Evolutionary conservation across 2,329 filamentous ascomycete genomes (phyloP).

Genomic region (Colletotrichum destructivum): DNA sequence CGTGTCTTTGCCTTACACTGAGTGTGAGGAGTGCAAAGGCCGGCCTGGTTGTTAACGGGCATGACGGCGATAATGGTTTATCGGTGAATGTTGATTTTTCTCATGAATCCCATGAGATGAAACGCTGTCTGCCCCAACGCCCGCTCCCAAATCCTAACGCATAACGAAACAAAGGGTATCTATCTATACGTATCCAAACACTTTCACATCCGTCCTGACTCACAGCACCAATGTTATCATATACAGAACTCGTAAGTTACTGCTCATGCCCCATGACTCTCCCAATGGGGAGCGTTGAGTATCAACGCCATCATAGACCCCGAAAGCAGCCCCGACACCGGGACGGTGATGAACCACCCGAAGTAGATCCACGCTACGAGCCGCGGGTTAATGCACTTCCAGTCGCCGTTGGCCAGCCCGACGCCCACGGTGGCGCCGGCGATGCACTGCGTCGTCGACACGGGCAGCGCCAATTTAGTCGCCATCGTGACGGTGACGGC

Average conservation of each 20-base stretch:
- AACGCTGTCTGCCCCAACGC: not conserved
- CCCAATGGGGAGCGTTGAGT: slow-evolving; percentile 65
- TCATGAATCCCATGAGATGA: not conserved
- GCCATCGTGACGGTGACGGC: slow-evolving; percentile 69
- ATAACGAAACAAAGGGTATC: not conserved
- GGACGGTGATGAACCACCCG: slow-evolving; percentile 67
- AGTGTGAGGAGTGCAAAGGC: not conserved
- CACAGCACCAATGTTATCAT: not conserved
- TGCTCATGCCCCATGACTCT: not conserved
- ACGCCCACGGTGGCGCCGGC: slow-evolving; percentile 67
- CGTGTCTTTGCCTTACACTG: slow-evolving; percentile 25
- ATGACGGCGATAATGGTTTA: not conserved
- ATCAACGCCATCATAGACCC: slow-evolving; percentile 69
- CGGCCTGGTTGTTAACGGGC: no score
- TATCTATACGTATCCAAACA: not conserved
- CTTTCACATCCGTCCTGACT: no score
- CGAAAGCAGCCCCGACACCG: slow-evolving; percentile 64
- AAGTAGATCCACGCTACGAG: slow-evolving; percentile 63
- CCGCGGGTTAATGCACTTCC: slow-evolving; percentile 64
- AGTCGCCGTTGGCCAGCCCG: slow-evolving; percentile 65
- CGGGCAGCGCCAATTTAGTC: slow-evolving; percentile 64
- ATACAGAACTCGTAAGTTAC: no score
- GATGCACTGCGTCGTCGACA: slow-evolving; percentile 67
- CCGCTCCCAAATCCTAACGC: not conserved
- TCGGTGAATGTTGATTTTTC: not conserved